phyloP scores from a whole-genome alignment of 177 flowering plant genomes.

The Telopea speciosissima region DNA sequence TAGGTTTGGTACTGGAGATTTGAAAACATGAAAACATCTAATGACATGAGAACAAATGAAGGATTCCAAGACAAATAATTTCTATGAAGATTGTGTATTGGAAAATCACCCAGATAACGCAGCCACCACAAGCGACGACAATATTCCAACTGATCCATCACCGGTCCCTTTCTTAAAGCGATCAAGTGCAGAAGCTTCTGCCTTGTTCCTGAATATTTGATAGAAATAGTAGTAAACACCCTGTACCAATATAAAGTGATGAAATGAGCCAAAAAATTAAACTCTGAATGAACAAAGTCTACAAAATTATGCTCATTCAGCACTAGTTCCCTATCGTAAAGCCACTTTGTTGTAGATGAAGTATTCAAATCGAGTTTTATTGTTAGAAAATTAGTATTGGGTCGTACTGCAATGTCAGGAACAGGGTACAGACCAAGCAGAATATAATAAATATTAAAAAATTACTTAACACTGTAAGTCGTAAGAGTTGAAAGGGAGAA shows the following conservation, averaged over 20 bases:
- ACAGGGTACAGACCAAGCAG: not conserved
- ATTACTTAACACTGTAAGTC: too few relatives aligned
- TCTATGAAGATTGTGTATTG: slow-evolving; percentile 3
- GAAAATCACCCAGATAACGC: slow-evolving; percentile 78
- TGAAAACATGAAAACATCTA: not conserved
- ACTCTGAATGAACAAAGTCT: slow-evolving; percentile 6
- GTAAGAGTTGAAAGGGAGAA: too few relatives aligned
- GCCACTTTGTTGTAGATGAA: not conserved
- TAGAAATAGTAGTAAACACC: slow-evolving; percentile 99
- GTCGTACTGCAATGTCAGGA: not conserved
- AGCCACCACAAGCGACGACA: slow-evolving; percentile 89
- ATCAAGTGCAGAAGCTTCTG: slow-evolving; percentile 64
- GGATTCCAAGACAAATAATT: slow-evolving; percentile 1
- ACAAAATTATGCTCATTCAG: not conserved
- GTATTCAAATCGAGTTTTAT: not conserved
- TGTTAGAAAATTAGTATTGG: not conserved
- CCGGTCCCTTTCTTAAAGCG: slow-evolving; percentile 62
- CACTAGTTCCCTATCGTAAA: not conserved
- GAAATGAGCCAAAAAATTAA: slow-evolving; percentile 17
- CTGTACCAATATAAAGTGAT: slow-evolving; percentile 47
- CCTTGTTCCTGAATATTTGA: slow-evolving; percentile 89
- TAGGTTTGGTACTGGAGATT: not conserved
- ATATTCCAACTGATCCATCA: slow-evolving; percentile 96
- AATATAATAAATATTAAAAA: too few relatives aligned
- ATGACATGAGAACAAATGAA: not conserved